Evolutionary conservation across 225 moss, liverwort and hornwort genomes (phyloP), one percentile per base, ranked within the genome.

Genomic region (Sphagnum contortum): DNA sequence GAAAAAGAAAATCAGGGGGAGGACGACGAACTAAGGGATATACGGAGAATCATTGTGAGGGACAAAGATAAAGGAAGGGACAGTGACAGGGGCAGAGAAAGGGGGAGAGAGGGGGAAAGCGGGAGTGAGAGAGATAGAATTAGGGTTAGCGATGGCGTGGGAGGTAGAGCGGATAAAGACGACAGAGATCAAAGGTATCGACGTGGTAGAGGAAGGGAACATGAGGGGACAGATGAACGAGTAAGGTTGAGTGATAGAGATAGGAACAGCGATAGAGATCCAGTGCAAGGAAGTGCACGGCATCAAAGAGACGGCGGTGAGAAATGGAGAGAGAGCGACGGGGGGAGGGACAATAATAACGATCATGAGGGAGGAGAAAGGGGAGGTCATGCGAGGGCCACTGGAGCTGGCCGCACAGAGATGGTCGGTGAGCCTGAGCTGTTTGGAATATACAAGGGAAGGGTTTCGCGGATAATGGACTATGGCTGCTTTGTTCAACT

Each of bases 401-500:
- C 0, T 29, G 29, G 29, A 29, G 29, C 29, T 29, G 29, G 29
- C 29, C 29, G 29, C 29, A 29, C n/a, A 14, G 64, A 47, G 64
- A 50, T 49, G 64, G 64, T 12, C 64, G 48, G 49, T 8, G 94
- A 95, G 65, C 91, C 88, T 12, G 89, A 89, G 68, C 80, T 95
- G 0, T 95, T 84, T 14, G 89, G 84, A 47, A 86, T 95, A 12
- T 95, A 91, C 73, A 81, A 54, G 68, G 94, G 94, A 0, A 75
- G 82, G 71, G 91, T 95, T 9, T 91, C 94, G 4, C 76, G 94
- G 60, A 95, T 95, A 8, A 91, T 95, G 94, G 91, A 95, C 64
- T 95, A 89, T 14, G 94, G 94, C 11, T 95, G 91, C 59, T 95
- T 95, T 72, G 94, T 91, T 57, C 94, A 95, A 53, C 67, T 95